These are phyloP conservation scores for Phanerochaete carnosa DNA, from an alignment of 768 basidiomycete genomes.

Conservation along the genomic window DNA sequence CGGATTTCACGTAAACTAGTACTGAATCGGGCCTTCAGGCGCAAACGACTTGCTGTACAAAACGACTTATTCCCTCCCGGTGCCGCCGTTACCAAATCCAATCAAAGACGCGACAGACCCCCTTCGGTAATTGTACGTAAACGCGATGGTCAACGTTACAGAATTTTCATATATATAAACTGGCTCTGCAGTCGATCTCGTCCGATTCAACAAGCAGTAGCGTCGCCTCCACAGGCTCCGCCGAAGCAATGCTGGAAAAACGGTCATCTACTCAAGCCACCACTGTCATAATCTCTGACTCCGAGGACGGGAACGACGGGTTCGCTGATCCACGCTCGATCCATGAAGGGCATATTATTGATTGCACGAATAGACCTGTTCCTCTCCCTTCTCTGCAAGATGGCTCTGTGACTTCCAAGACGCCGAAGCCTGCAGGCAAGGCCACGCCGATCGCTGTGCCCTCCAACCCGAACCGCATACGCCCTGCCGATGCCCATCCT, in stretches of 20 bases:
- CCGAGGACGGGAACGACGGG: conserved; percentile 18
- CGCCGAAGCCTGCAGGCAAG: neutral
- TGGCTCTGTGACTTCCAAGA: neutral
- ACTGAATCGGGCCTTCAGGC: neutral
- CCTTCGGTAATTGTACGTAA: conserved; percentile 2
- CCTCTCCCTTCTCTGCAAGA: neutral
- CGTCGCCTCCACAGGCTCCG: neutral
- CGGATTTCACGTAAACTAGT: neutral
- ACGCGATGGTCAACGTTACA: neutral
- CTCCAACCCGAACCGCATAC: neutral
- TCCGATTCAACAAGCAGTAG: neutral
- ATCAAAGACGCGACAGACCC: neutral
- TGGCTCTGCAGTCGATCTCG: neutral
- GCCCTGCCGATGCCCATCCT: neutral
- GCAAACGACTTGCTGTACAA: neutral
- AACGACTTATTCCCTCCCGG: neutral
- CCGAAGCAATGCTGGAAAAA: neutral
- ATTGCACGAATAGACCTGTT: too few relatives aligned
- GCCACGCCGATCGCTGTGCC: neutral
- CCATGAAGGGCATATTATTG: too few relatives aligned
- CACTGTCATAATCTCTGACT: conserved; percentile 21
- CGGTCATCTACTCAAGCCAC: neutral
- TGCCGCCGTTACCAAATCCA: neutral
- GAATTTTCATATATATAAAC: neutral
- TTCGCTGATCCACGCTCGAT: neutral